Base-by-base conservation (phyloP, 305 asterid species). In the Lippia alba region DNA sequence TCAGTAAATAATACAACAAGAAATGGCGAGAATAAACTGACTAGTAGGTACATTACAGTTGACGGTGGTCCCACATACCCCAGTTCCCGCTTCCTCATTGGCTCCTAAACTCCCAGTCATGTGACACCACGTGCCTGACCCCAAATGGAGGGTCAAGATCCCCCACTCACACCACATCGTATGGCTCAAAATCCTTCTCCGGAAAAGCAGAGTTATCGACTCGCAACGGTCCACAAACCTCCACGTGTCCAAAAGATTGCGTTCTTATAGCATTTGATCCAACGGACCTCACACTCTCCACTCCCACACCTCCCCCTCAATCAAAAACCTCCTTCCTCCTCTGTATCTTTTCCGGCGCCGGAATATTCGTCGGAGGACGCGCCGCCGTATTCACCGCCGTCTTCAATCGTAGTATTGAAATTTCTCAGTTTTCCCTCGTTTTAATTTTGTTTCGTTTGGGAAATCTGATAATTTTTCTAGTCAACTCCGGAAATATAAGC, bases 211-310 rank as follows among this genome's bases (percentile, higher is more conserved):
- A 16, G 84, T 78, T 87, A 85, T 85, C 93, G 81, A 77, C 67
- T 74, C 66, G 62, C 56, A 62, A 85, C 82, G 89, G 90, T 45
- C 77, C 71, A 67, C 7, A 59, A 14, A 39, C 67, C 4, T 73
- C 93, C 93, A 87, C 89, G 87, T 79, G 78, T 70, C 73, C 5
- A 78, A 12, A 34, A 57, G 69, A 76, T 79, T 77, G 46, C 80
- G 76, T 79, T 87, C 49, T 77, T 82, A 74, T 79, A 81, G 51
- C 79, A 74, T 72, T 84, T 83, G 90, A 87, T 83, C 90, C 88
- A 74, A 81, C 88, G 90, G 87, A 83, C 78, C 81, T 79, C 83
- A 62, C 77, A 48, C 61, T 68, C 74, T 72, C 71, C 24, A 61
- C 61, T 30, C 49, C 54, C 62, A 14, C 39, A 8, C 3, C 16